Evolutionary conservation across 306 rosid genomes (phyloP).

Genomic region (Chamaecrista fasciculata): DNA sequence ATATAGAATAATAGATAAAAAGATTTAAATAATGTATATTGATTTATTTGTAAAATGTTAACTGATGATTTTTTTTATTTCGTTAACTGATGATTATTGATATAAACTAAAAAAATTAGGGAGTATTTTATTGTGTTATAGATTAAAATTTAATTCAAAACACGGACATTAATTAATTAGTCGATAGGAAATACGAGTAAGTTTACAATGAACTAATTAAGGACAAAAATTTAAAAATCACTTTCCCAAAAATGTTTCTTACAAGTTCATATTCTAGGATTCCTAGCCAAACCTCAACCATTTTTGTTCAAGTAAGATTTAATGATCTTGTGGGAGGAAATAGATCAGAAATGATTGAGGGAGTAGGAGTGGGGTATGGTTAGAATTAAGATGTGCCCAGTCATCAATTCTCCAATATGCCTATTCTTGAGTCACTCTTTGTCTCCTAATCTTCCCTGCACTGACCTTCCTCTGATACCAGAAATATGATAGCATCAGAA

Average conservation of each 20-base stretch:
- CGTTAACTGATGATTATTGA: too few species aligned
- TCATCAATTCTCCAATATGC: neutral
- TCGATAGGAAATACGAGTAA: too few species aligned
- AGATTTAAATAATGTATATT: too few species aligned
- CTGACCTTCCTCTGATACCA: neutral
- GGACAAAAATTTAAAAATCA: too few species aligned
- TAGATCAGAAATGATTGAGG: neutral
- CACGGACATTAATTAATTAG: too few species aligned
- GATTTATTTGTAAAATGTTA: too few species aligned
- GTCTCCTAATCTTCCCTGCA: neutral
- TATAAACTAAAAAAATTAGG: too few species aligned
- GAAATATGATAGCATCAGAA: constrained; percentile 11
- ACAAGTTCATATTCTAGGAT: neutral
- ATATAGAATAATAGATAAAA: too few species aligned
- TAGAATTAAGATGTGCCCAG: neutral
- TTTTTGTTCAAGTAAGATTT: neutral
- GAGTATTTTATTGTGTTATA: too few species aligned
- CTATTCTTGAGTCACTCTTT: neutral
- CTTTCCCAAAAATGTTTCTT: neutral
- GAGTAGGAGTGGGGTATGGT: neutral
- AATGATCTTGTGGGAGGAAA: neutral
- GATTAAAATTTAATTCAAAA: too few species aligned
- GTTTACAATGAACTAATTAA: too few species aligned
- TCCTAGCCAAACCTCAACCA: neutral
- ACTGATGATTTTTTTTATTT: too few species aligned